Base-by-base conservation (phyloP, 805 yeast genomes). In the Starmerella sirachaensis region DNA sequence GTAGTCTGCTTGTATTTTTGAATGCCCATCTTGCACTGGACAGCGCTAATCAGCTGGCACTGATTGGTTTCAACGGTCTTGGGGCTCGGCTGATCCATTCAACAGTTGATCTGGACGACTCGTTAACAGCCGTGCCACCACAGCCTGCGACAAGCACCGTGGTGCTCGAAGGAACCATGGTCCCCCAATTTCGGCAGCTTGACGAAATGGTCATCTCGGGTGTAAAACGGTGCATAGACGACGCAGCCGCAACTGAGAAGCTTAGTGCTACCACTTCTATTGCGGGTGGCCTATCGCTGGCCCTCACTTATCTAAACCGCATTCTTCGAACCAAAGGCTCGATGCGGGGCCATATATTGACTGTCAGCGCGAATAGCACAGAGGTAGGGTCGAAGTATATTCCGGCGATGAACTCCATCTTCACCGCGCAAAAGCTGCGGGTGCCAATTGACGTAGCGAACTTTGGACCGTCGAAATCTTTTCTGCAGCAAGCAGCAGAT, bases 401-500 rank as follows among this genome's bases (percentile, higher is more conserved):
- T 30, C 81, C 96, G 4, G 76, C 84, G 30, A 91, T 91, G 97
- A 91, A 91, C 58, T 70, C 91, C 42, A 88, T 91, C 21, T 91
- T 91, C 61, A 88, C 96, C 0, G 94, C 97, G 0, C 95, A 91
- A 49, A 88, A 86, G 58, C 71, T 55, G 49, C 78, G 76, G 50
- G 73, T 86, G 13, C 80, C 95, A 2, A 75, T 91, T 17, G 97
- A 91, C 57, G 86, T 86, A 10, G 88, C 93, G 43, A 85, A 86
- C 52, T 62, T 91, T 20, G 78, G 78, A 1, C 55, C 57, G 2
- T 73, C 73, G 45, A 76, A 93, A 1, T 80, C 93, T 2, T 88
- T 85, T 55, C 62, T 91, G 43, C 97, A 91, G 55, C 98, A 91
- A 55, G 95, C 97, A 0, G 72, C 93, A 0, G 98, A 91, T 60